Evolutionary conservation across 2,329 filamentous ascomycete genomes (phyloP).

Genomic region (Chaetomiaceae sp.): DNA sequence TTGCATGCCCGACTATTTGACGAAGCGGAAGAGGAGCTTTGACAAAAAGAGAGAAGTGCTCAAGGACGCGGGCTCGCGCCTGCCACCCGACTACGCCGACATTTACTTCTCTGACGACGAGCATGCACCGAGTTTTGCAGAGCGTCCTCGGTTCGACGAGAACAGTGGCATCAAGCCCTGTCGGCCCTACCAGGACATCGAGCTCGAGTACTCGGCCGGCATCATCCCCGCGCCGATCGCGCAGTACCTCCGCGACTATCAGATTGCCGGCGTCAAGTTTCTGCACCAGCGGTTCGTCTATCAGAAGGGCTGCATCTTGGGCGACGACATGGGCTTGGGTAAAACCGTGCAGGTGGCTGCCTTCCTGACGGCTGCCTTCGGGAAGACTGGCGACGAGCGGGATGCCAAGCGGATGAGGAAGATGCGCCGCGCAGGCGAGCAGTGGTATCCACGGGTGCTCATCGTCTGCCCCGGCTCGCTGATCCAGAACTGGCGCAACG

Average conservation of each 20-base stretch:
- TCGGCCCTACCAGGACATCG: conserved; percentile 66
- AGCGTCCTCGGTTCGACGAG: conserved; percentile 62
- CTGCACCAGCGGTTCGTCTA: conserved; percentile 85
- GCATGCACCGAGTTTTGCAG: conserved; percentile 39
- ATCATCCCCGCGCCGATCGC: conserved; percentile 83
- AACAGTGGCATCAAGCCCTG: conserved; percentile 55
- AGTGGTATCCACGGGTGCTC: conserved; percentile 78
- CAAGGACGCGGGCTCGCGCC: conserved; percentile 61
- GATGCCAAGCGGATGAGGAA: conserved; percentile 86
- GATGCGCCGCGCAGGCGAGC: conserved; percentile 55
- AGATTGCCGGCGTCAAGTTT: conserved; percentile 77
- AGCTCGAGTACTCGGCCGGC: conserved; percentile 67
- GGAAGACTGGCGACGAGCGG: conserved; percentile 84
- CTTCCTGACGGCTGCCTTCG: conserved; percentile 85
- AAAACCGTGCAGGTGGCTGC: conserved; percentile 96
- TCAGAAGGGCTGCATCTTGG: conserved; percentile 83
- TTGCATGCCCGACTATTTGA: conserved; percentile 66
- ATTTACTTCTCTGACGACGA: conserved; percentile 69
- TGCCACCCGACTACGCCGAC: conserved; percentile 72
- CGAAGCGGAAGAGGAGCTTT: conserved; percentile 61
- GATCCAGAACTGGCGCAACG: conserved; percentile 85
- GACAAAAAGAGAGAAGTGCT: conserved; percentile 54
- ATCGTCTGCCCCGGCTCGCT: conserved; percentile 85
- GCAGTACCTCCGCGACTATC: conserved; percentile 87
- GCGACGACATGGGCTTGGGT: conserved; percentile 95